Evolutionary conservation across 805 yeast species (phyloP).

Genomic region (Candida caryicola): DNA sequence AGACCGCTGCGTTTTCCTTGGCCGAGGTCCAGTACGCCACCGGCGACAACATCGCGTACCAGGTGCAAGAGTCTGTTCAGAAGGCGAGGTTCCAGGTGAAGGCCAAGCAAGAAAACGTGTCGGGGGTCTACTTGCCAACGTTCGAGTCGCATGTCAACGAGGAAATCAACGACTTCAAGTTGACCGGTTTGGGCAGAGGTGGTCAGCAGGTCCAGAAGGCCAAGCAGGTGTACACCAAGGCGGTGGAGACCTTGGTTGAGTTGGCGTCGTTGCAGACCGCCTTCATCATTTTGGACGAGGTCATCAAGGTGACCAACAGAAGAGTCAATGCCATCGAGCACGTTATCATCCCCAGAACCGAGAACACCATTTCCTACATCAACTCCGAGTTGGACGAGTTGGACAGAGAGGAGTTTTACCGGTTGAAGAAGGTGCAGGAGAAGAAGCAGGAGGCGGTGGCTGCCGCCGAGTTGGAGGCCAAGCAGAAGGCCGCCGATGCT

Average conservation of each 20-base stretch:
- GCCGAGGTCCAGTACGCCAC: constrained; percentile 98
- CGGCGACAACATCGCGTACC: constrained; percentile 92
- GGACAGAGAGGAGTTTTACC: constrained; percentile 96
- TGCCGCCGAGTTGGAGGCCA: constrained; percentile 55
- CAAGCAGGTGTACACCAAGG: constrained; percentile 86
- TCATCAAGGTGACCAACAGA: constrained; percentile 94
- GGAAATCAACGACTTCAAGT: constrained; percentile 85
- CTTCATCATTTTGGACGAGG: constrained; percentile 93
- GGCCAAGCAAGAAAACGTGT: constrained; percentile 92
- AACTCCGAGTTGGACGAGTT: constrained; percentile 95
- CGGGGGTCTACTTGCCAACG: constrained; percentile 92
- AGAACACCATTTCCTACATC: constrained; percentile 87
- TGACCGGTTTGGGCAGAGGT: constrained; percentile 97
- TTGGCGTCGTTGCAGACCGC: constrained; percentile 96
- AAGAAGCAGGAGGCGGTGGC: constrained; percentile 84
- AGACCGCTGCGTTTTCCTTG: constrained; percentile 93
- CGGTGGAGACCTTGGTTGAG: constrained; percentile 96
- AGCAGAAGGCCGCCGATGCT: constrained; percentile 14
- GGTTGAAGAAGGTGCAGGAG: constrained; percentile 94
- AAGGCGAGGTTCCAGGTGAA: constrained; percentile 86
- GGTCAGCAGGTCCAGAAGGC: constrained; percentile 98
- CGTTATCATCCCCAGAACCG: constrained; percentile 96
- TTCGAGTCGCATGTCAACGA: constrained; percentile 84
- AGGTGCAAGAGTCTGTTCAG: constrained; percentile 91
- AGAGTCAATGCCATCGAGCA: constrained; percentile 99